Percentiles rank a stretch among this genome's conserved stretches.
Conservation (phyloP, 169 alveolate genomes). For the Eimeria maxima region DNA sequence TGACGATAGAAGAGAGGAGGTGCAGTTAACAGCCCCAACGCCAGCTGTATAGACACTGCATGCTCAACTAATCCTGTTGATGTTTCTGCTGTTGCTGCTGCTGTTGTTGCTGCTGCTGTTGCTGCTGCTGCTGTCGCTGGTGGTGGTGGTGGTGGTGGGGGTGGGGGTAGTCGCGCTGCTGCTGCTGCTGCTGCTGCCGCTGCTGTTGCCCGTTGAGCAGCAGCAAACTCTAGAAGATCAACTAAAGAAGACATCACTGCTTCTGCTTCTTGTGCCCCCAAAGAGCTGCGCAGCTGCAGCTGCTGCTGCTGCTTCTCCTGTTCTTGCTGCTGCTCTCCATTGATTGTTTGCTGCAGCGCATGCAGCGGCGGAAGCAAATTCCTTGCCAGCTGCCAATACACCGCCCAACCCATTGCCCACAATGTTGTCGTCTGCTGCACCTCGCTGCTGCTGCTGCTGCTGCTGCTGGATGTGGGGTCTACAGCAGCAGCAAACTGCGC, state of each 20-base stretch:
- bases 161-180: too few species aligned
- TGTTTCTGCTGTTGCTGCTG: background rate
- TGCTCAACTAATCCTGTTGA: constrained; percentile 3
- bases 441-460: constrained; percentile 20
- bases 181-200: background rate
- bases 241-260: constrained; percentile 45
- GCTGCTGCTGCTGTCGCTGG: background rate
- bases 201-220: constrained; percentile 4
- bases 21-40: constrained; percentile 12
- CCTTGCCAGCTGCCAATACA: constrained; percentile 45
- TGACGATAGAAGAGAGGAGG: constrained; percentile 29
- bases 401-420: constrained; percentile 63
- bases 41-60: constrained; percentile 44
- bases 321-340: constrained; percentile 28
- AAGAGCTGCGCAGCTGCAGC: too few species aligned
- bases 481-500: background rate
- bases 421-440: background rate
- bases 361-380: constrained; percentile 43
- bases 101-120: background rate
- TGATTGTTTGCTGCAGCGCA: constrained; percentile 26
- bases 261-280: constrained; percentile 56
- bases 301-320: constrained; percentile 16
- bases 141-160: too few species aligned
- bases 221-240: constrained; percentile 22
- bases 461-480: too few species aligned